Percentiles rank a stretch among this genome's conserved stretches.
phyloP scores from a whole-genome alignment of 768 basidiomycete species.

The Hericium coralloides region DNA sequence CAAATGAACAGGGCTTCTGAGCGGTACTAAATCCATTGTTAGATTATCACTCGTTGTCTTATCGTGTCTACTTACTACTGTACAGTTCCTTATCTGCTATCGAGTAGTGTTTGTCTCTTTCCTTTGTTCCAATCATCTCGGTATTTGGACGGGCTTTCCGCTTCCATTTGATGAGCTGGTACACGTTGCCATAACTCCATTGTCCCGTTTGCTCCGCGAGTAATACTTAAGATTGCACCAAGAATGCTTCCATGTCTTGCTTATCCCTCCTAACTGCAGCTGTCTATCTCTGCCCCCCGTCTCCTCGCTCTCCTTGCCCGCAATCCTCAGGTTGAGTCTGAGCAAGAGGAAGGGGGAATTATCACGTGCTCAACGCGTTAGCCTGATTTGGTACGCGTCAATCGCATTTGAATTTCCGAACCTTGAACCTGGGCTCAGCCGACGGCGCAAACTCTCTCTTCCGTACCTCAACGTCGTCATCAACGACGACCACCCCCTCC shows the following conservation, averaged over 20 bases:
- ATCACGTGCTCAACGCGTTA: background rate
- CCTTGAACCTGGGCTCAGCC: background rate
- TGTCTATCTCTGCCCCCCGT: too few species aligned
- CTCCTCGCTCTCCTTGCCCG: too few species aligned
- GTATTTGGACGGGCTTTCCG: too few species aligned
- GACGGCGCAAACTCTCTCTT: background rate
- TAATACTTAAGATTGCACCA: too few species aligned
- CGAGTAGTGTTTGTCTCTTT: too few species aligned
- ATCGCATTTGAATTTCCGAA: background rate
- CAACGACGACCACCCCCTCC: background rate
- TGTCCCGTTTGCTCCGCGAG: too few species aligned
- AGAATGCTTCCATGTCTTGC: too few species aligned
- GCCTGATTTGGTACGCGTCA: background rate
- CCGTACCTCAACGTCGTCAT: background rate
- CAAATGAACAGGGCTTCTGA: constrained; percentile 58
- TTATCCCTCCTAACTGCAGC: too few species aligned
- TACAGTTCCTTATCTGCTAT: background rate
- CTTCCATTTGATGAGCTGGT: too few species aligned
- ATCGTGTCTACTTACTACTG: background rate
- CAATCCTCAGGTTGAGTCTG: background rate
- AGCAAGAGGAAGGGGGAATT: background rate
- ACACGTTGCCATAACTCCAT: too few species aligned
- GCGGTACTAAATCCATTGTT: constrained; percentile 19
- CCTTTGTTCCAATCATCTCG: too few species aligned
- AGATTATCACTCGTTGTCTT: background rate